These are phyloP conservation scores for Fraxinus nigra DNA, from an alignment of 305 asterid genomes.

Conservation along the genomic window DNA sequence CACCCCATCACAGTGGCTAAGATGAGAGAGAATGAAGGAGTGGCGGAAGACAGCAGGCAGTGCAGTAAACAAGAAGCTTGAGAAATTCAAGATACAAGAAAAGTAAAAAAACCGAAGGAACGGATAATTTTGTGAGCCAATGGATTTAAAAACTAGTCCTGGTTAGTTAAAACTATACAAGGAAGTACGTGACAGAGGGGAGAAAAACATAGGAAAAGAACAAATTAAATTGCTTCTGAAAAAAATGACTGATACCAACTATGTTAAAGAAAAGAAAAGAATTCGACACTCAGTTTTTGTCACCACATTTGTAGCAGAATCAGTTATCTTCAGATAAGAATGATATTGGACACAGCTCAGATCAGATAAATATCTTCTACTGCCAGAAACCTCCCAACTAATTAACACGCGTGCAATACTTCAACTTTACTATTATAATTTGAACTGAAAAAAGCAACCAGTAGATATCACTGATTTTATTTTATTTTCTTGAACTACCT, in stretches of 20 bases:
- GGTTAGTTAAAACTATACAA: background rate
- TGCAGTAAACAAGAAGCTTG: background rate
- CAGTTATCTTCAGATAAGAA: constrained; percentile 1
- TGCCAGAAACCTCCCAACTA: background rate
- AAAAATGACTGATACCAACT: background rate
- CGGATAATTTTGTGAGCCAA: background rate
- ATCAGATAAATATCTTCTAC: background rate
- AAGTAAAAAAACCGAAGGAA: background rate
- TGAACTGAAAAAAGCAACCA: background rate
- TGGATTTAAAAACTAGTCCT: background rate
- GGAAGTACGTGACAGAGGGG: background rate
- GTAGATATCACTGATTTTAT: background rate
- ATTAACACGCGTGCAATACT: background rate
- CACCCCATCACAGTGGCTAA: background rate
- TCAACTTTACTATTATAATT: background rate
- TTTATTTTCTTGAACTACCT: background rate
- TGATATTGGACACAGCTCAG: background rate
- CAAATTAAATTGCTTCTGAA: background rate
- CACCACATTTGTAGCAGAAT: background rate
- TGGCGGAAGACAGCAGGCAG: background rate
- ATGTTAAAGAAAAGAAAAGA: background rate
- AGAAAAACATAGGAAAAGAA: background rate
- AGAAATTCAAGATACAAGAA: background rate
- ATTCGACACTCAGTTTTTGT: background rate
- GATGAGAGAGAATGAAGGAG: background rate